Conservation (phyloP, 148 eudicot genomes). For the Rhododendron vialii region DNA sequence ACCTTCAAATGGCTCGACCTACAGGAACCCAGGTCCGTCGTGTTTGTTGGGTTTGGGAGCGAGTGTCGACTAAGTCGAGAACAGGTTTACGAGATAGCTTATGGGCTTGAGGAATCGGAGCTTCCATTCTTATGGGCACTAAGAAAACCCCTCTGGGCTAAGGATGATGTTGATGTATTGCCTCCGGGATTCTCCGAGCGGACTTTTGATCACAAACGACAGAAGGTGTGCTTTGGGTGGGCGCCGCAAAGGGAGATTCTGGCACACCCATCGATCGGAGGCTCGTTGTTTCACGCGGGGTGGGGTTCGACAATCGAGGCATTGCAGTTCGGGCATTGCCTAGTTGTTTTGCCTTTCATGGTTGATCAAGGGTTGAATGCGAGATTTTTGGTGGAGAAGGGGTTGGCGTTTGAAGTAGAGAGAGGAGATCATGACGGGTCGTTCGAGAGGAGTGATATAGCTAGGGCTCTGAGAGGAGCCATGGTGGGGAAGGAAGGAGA, state of each 20-base stretch:
- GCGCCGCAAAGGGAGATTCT: constrained; percentile 26
- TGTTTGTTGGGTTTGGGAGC: constrained; percentile 28
- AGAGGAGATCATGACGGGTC: constrained; percentile 18
- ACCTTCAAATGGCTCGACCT: constrained; percentile 23
- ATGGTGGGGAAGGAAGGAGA: constrained; percentile 18
- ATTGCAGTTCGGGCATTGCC: constrained; percentile 19
- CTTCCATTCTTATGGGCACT: constrained; percentile 22
- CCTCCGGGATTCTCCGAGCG: constrained; percentile 9
- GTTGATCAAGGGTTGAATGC: constrained; percentile 28
- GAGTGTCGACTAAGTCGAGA: constrained; percentile 16
- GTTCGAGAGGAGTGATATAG: constrained; percentile 5
- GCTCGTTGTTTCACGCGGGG: constrained; percentile 25
- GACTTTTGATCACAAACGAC: constrained; percentile 6
- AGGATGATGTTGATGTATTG: constrained; percentile 3
- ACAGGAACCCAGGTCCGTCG: constrained; percentile 8
- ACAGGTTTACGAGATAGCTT: constrained; percentile 14
- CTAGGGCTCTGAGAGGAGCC: constrained; percentile 10
- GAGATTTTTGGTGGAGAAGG: constrained; percentile 26
- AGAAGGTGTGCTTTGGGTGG: constrained; percentile 24
- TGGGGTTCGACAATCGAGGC: constrained; percentile 24
- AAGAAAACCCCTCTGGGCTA: constrained; percentile 10
- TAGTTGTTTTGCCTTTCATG: constrained; percentile 17
- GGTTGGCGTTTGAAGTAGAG: constrained; percentile 27
- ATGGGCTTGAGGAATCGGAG: constrained; percentile 13
- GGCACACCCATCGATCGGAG: constrained; percentile 24